These are phyloP conservation scores for Phylloboletellus chloephorus DNA, from an alignment of 1,284 basidiomycete genomes.

Conservation along the genomic window DNA sequence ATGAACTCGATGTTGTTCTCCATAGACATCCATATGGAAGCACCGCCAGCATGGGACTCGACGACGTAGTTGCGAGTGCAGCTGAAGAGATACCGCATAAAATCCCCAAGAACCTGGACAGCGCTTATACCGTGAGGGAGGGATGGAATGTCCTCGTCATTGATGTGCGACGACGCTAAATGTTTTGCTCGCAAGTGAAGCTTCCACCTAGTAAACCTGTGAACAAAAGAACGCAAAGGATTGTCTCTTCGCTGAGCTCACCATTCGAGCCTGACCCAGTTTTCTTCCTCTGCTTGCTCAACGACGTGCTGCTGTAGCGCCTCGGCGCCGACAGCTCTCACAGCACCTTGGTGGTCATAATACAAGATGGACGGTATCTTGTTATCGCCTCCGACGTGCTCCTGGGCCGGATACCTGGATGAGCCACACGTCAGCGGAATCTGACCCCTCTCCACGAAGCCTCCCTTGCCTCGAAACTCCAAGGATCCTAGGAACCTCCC, in stretches of 20 bases:
- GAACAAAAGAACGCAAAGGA: background rate
- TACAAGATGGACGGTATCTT: constrained; percentile 56
- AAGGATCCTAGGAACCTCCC: constrained; percentile 42
- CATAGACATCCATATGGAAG: constrained; percentile 35
- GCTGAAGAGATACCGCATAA: constrained; percentile 43
- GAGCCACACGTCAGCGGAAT: constrained; percentile 7
- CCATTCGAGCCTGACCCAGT: constrained; percentile 49
- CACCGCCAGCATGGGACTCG: constrained; percentile 46
- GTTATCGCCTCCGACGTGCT: constrained; percentile 38
- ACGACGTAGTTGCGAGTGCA: constrained; percentile 45
- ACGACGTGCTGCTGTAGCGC: constrained; percentile 40
- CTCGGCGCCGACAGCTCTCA: constrained; percentile 50
- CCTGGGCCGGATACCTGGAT: constrained; percentile 41
- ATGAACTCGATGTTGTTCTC: constrained; percentile 33
- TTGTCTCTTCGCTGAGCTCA: no score
- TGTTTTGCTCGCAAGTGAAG: constrained; percentile 45
- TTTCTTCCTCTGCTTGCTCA: constrained; percentile 42
- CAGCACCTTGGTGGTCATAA: constrained; percentile 43
- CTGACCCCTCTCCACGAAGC: no score
- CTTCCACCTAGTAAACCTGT: constrained; percentile 47
- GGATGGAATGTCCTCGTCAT: constrained; percentile 34
- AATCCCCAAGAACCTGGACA: constrained; percentile 48
- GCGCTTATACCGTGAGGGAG: constrained; percentile 45
- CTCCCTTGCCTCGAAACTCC: constrained; percentile 45
- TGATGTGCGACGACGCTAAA: constrained; percentile 26